Conservation (phyloP, 805 yeast species). For the Candida nemodendra region DNA sequence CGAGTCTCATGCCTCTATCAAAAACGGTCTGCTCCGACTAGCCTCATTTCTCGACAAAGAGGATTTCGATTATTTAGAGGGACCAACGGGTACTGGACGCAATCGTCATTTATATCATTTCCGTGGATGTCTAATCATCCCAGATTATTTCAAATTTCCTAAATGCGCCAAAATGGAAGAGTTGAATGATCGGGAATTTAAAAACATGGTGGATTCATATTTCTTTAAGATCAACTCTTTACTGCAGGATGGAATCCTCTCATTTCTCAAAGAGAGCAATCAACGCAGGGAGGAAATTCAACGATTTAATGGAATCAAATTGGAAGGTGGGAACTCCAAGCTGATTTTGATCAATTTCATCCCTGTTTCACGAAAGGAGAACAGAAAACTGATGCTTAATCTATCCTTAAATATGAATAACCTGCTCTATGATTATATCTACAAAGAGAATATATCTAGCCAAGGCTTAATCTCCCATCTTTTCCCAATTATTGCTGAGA, state of each 20-base stretch:
- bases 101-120: constrained; percentile 39
- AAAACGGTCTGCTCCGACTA: constrained; percentile 48
- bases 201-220: constrained; percentile 25
- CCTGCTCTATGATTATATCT: constrained; percentile 19
- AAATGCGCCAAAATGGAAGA: constrained; percentile 29
- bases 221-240: constrained; percentile 27
- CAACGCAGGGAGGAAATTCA: constrained; percentile 23
- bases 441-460: constrained; percentile 16
- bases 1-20: constrained; percentile 40
- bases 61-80: constrained; percentile 35
- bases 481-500: constrained; percentile 5
- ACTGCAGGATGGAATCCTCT: constrained; percentile 29
- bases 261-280: constrained; percentile 31
- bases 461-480: constrained; percentile 10
- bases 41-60: constrained; percentile 41
- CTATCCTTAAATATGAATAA: constrained; percentile 21
- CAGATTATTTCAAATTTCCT: constrained; percentile 46
- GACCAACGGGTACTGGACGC: neutral
- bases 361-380: constrained; percentile 23
- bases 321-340: constrained; percentile 29
- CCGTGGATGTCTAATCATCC: constrained; percentile 67
- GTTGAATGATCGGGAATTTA: constrained; percentile 27
- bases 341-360: constrained; percentile 32
- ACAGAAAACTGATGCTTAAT: constrained; percentile 22
- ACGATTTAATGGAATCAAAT: constrained; percentile 18